Base-by-base conservation (phyloP, 345 rosid species). In the Sisymbrium irio region DNA sequence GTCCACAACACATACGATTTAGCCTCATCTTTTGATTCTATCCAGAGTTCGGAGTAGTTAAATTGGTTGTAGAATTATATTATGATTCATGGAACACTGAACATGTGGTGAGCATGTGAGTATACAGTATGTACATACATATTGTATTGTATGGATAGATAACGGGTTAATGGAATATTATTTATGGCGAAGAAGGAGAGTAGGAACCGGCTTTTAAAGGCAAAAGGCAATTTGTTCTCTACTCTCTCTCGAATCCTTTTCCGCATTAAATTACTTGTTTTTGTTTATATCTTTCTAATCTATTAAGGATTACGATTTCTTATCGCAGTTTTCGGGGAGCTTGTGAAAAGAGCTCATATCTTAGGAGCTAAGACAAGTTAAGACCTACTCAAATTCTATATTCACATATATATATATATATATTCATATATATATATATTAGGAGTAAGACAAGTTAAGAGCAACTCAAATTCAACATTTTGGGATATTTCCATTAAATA, bases 161-260 rank as follows among this genome's bases (percentile, higher is more conserved):
- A 35, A 35, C 4, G 5, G 5, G 15, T 47, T 59, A 60, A 11
- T 18, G 67, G 14, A 35, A 35, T 5, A 13, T 3, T 66, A 71
- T 55, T 54, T 44, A 73, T 35, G 71, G 22, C 14, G 30, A 50
- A 44, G 17, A 65, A 57, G 49, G 63, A 58, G 64, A 44, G 78
- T 74, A 74, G 72, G 67, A 58, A 66, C 73, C 78, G 72, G 61
- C 78, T 57, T 65, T 74, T 74, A 47, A 74, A 66, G 36, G 25
- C 67, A 32, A 74, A 56, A 46, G 67, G 54, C 56, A 27, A 65
- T 57, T 65, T 42, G 22, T 37, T 33, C n/a, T 35, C 50, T 55
- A 9, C 13, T 54, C 65, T 58, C 40, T 36, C 25, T 22, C 25
- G 5, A 11, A 3, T n/a, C 15, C 44, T 36, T 60, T 45, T 47